Evolutionary conservation across 192 early-diverging fungal species (phyloP).

Genomic region (Obelidium mucronatum): DNA sequence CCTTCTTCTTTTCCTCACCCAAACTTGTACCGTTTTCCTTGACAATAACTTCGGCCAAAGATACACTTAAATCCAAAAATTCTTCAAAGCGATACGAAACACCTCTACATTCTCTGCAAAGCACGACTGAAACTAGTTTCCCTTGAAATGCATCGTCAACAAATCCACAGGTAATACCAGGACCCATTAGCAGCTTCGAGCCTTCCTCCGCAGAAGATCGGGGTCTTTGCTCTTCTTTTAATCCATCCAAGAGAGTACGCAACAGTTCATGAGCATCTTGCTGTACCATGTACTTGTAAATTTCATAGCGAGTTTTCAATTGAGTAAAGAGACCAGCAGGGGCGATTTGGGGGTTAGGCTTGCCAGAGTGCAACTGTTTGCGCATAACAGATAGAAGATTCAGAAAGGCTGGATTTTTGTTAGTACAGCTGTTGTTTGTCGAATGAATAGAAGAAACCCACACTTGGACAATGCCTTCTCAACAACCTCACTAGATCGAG

Average conservation of each 20-base stretch:
- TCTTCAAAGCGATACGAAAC: conserved; percentile 66
- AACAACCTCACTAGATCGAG: neutral
- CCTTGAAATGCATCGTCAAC: conserved; percentile 76
- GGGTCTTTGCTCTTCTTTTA: conserved; percentile 61
- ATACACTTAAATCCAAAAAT: conserved; percentile 67
- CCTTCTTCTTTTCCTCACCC: conserved; percentile 18
- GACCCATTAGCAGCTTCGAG: conserved; percentile 10
- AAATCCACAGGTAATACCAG: conserved; percentile 29
- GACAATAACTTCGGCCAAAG: conserved; percentile 9
- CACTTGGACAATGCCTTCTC: neutral
- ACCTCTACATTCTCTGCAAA: conserved; percentile 70
- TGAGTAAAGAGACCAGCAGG: conserved; percentile 64
- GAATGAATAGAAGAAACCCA: neutral
- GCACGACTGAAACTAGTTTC: conserved; percentile 66
- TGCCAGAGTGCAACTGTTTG: neutral
- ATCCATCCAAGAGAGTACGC: conserved; percentile 67
- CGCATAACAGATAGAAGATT: conserved; percentile 27
- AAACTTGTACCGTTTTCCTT: neutral
- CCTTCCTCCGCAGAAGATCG: conserved; percentile 7
- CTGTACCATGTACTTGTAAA: conserved; percentile 66
- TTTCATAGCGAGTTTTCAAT: conserved; percentile 62
- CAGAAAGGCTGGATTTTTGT: conserved; percentile 19
- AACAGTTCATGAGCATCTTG: conserved; percentile 80
- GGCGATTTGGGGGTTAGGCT: conserved; percentile 40
- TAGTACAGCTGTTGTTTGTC: neutral